These are phyloP conservation scores for Cystobasidiopsis lactophilus DNA, from an alignment of 768 basidiomycete species.

Conservation along the genomic window DNA sequence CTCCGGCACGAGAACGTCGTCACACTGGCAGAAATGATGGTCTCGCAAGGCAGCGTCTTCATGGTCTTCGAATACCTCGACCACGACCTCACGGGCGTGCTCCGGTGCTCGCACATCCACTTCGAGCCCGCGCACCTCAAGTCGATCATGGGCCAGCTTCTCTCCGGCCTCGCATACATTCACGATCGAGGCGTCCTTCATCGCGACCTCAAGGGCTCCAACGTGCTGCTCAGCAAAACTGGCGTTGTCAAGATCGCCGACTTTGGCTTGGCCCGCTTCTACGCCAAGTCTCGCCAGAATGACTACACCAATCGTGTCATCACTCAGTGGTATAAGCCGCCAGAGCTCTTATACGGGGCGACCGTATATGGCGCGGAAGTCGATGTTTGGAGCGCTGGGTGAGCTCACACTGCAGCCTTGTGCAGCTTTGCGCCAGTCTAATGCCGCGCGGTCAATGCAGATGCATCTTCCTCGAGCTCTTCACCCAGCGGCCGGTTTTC, in stretches of 20 bases:
- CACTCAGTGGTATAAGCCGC: constrained; percentile 93
- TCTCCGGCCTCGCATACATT: constrained; percentile 77
- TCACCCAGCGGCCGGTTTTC: constrained; percentile 86
- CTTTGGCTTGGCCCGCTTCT: constrained; percentile 91
- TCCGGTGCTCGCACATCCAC: constrained; percentile 68
- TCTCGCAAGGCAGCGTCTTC: constrained; percentile 89
- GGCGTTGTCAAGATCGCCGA: constrained; percentile 92
- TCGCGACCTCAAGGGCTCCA: constrained; percentile 96
- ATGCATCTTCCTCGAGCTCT: constrained; percentile 96
- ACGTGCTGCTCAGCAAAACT: constrained; percentile 73
- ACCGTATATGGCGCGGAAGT: constrained; percentile 94
- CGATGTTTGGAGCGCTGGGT: constrained; percentile 99
- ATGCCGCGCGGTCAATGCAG: constrained; percentile 28
- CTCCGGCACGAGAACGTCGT: constrained; percentile 77
- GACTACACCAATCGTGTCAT: constrained; percentile 99
- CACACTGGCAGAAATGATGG: constrained; percentile 90
- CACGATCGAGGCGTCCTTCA: constrained; percentile 93
- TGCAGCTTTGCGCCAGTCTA: background rate
- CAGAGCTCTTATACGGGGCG: constrained; percentile 80
- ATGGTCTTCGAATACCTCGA: constrained; percentile 99
- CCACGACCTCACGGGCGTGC: constrained; percentile 82
- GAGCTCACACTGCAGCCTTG: constrained; percentile 19
- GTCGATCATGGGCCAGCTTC: constrained; percentile 87
- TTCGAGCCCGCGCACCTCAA: constrained; percentile 80
- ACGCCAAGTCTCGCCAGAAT: constrained; percentile 63